Base-by-base conservation (phyloP, 768 basidiomycete species). In the Neoboletus magnificus region DNA sequence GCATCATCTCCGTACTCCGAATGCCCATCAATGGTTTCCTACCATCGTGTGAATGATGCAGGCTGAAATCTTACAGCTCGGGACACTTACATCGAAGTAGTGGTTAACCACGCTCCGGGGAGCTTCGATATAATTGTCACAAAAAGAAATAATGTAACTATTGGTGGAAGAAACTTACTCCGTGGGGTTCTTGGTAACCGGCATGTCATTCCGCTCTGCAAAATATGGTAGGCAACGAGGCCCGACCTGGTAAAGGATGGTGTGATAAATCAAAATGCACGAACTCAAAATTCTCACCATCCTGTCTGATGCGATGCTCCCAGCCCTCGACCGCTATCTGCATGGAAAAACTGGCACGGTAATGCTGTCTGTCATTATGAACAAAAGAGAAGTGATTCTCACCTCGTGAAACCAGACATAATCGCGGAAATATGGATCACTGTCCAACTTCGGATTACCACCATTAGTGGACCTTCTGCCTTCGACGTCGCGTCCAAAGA, bases 251-350 rank as follows among this genome's bases (percentile, higher is more conserved):
- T 1, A 30, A 47, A 43, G 6, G 15, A 50, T 16, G 15, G 36
- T 29, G 29, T 15, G n/a, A 44, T 12, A 25, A 32, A 7, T 48
- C 42, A 48, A 43, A 6, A 16, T 22, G 20, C 10, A 27, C 9
- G 10, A 33, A 25, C 15, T 30, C 16, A 7, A 37, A 23, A 44
- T 33, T 60, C 79, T 73, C 66, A 87, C 95, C 96, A 99, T 62
- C 97, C 97, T 58, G 95, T 98, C 72, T 99, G 97, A 74, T 99
- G 97, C 6, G 94, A 97, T 3, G 96, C 97, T 39, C 97, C 97
- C 13, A 99, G 80, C 20, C 97, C 97, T 55, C 86, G 82, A 20
- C 97, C 97, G 54, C 79, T 86, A 62, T 99, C 93, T 15, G 86
- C 96, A 69, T 98, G 90, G 86, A 98, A 98, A 77, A 88, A 98